Evolutionary conservation across 768 basidiomycete species (phyloP).

Genomic region (Lactifluus volemus): DNA sequence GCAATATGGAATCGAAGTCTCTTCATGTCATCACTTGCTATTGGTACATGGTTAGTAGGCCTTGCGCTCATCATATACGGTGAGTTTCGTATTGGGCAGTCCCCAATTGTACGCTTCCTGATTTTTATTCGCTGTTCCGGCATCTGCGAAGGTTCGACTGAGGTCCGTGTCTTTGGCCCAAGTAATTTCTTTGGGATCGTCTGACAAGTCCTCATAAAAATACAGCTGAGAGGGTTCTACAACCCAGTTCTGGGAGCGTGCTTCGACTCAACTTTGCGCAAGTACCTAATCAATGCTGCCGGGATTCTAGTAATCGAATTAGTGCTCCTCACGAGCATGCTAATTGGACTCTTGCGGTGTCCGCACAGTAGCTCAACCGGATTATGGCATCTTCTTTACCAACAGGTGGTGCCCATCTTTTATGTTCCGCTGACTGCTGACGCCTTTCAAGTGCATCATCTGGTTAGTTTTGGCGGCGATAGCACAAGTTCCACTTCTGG

Average conservation of each 20-base stretch:
- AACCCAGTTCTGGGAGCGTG: background rate
- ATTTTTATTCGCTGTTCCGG: background rate
- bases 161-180: background rate
- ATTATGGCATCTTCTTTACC: conserved; percentile 11
- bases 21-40: background rate
- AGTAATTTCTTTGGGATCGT: background rate
- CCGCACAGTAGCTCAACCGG: background rate
- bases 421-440: background rate
- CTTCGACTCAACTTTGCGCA: background rate
- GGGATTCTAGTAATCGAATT: background rate
- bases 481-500: background rate
- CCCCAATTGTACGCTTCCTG: background rate
- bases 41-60: background rate
- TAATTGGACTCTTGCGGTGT: background rate
- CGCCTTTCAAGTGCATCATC: background rate
- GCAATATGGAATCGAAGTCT: background rate
- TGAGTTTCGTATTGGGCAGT: background rate
- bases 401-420: background rate
- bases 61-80: background rate
- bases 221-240: background rate
- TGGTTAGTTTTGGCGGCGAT: background rate
- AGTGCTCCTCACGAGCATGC: background rate
- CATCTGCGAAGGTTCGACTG: background rate
- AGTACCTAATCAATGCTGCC: background rate
- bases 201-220: background rate